Evolutionary conservation across 2,329 filamentous ascomycete genomes (phyloP), one percentile per base, ranked within the genome.

Genomic region (Sarocladium kiliense): DNA sequence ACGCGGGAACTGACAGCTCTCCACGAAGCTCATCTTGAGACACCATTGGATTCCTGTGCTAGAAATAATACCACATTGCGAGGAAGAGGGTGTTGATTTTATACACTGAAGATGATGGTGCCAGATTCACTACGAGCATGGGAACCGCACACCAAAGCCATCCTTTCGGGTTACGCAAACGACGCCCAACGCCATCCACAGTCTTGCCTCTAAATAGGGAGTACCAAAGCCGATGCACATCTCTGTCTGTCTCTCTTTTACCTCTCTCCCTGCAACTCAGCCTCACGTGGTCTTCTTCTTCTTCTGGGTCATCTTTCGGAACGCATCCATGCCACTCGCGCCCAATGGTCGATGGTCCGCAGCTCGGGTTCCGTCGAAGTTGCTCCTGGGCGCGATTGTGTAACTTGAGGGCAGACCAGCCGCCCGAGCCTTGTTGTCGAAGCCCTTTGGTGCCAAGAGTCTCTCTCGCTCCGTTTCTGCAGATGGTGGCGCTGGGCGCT

Each of bases 221-320:
- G 14, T 18, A 44, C 39, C 39, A 44, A 9, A 18, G 6, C 14
- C 14, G 18, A 23, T 23, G 39, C 39, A 23, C 18, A 6, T 32
- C 30, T 32, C 30, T 32, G n/a, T n/a, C n/a, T n/a, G n/a, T n/a
- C n/a, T n/a, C n/a, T n/a, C n/a, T n/a, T n/a, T n/a, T n/a, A n/a
- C n/a, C n/a, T n/a, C n/a, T n/a, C n/a, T n/a, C n/a, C n/a, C n/a
- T n/a, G n/a, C n/a, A n/a, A n/a, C n/a, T n/a, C n/a, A n/a, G n/a
- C n/a, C n/a, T n/a, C n/a, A n/a, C n/a, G n/a, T n/a, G n/a, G n/a
- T n/a, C 72, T 81, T 82, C 73, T 85, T 86, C 59, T 76, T 77
- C 70, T 82, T 85, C 63, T 82, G 77, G 10, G 81, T 84, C 77
- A 87, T 85, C 71, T 77, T 83, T 59, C 81, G 76, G 71, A 87